Base-by-base conservation (phyloP, 2,329 filamentous ascomycete genomes). In the Cladosporium velox region DNA sequence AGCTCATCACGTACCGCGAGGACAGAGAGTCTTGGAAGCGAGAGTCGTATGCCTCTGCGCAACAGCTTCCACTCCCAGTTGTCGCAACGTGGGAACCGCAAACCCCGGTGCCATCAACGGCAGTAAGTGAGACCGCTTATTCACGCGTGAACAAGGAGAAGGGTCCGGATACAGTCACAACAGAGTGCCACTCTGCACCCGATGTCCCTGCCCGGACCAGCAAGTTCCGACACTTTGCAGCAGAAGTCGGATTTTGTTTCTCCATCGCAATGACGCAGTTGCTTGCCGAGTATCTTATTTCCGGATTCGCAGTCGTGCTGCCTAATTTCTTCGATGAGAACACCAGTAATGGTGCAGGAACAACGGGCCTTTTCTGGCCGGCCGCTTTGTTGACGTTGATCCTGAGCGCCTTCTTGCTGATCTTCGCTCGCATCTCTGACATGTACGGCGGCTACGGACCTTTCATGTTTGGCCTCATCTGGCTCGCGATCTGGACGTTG, bases 211-310 rank as follows among this genome's bases (percentile, higher is more conserved):
- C 55, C 14, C 67, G 68, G 34, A 61, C 64, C 18, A 71, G 54
- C 66, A 69, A 64, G 18, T 77, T 77, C 66, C 73, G 75, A 21
- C 72, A 72, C 34, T 66, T 71, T n/a, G 67, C 69, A 21, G 70
- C 70, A 35, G 76, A 78, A 63, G 63, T 75, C 7, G 73, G 74
- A 32, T 78, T 78, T 66, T 73, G 72, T 66, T 76, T 77, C 70
- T 74, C 75, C 32, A 76, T 78, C 47, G 72, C 73, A 51, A 72
- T 77, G 70, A 75, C 76, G 1, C 76, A 77, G 44, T 73, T 78
- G 57, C 69, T 78, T 7, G 73, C 75, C 32, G 77, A 78, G 41
- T 78, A 76, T 68, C 71, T 77, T 67, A 77, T 78, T 60, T 75
- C 74, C 1, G 77, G 77, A 14, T 78, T 78, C 59, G 74, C 76